A percentile compares a stretch with the other conserved stretches of the same genome.
Evolutionary conservation across 495 filamentous ascomycete genomes (phyloP).

Genomic region (Lindgomyces ingoldianus): DNA sequence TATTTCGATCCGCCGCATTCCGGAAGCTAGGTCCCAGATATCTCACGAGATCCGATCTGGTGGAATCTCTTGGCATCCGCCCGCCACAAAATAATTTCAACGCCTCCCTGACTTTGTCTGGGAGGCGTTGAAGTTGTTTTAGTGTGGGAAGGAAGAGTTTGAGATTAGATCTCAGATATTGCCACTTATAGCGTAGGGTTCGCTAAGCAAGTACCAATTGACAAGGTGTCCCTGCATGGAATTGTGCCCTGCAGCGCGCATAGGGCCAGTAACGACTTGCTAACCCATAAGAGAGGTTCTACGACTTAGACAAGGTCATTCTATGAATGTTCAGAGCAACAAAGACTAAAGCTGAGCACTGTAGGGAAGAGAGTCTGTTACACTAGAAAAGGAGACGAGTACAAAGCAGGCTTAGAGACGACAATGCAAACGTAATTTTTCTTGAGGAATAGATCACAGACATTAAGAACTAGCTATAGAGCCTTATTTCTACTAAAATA

Average conservation of each 20-base stretch:
- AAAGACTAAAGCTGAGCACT: background rate
- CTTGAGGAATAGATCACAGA: constrained; percentile 4
- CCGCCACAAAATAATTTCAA: no score
- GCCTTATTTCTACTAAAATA: constrained; percentile 2
- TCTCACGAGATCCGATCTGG: no score
- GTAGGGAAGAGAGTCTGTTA: background rate
- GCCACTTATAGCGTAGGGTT: background rate
- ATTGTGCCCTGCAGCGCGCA: background rate
- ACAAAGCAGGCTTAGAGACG: background rate
- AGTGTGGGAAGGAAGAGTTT: background rate
- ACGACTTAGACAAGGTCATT: background rate
- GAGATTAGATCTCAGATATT: background rate
- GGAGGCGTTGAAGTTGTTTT: background rate
- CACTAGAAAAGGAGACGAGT: background rate
- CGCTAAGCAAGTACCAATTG: background rate
- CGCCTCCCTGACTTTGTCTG: no score
- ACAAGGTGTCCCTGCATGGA: background rate
- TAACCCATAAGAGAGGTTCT: background rate
- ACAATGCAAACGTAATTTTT: constrained; percentile 5
- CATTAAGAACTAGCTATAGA: constrained; percentile 3
- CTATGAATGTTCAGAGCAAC: background rate
- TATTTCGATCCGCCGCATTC: no score
- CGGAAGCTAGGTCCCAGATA: no score
- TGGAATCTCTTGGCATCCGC: no score
- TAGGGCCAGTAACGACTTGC: background rate